These are phyloP conservation scores for Oryza brachyantha DNA, from an alignment of 176 grass and related monocot species.

Conservation along the genomic window DNA sequence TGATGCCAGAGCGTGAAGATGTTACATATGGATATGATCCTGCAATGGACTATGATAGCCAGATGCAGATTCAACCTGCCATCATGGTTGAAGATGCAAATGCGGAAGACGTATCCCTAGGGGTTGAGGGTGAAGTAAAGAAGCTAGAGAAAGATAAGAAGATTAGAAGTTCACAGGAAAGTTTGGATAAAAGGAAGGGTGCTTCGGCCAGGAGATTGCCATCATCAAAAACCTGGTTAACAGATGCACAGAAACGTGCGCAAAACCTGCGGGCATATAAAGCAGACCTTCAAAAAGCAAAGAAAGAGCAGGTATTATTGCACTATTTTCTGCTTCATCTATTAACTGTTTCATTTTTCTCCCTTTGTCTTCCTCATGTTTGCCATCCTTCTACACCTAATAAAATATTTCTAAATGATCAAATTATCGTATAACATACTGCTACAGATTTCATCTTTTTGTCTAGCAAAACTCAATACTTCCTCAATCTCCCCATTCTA, in stretches of 20 bases:
- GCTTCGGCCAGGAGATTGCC: slow-evolving; percentile 45
- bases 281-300: slow-evolving; percentile 84
- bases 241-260: slow-evolving; percentile 89
- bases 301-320: slow-evolving; percentile 79
- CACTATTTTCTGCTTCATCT: slow-evolving; percentile 5
- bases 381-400: not conserved
- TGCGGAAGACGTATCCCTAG: slow-evolving; percentile 42
- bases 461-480: not conserved
- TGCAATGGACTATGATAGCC: slow-evolving; percentile 74
- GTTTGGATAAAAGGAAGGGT: slow-evolving; percentile 79
- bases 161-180: slow-evolving; percentile 55
- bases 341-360: slow-evolving; percentile 13
- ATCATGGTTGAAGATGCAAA: slow-evolving; percentile 39
- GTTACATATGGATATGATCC: slow-evolving; percentile 78
- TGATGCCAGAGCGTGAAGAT: slow-evolving; percentile 73
- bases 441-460: not conserved
- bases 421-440: not conserved
- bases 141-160: slow-evolving; percentile 67
- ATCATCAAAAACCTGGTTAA: slow-evolving; percentile 49
- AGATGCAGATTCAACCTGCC: slow-evolving; percentile 52
- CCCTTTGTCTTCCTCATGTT: not conserved
- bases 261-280: slow-evolving; percentile 79
- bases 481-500: not conserved
- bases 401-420: not conserved
- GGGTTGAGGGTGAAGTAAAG: slow-evolving; percentile 45